Evolutionary conservation across 164 flowering plant species (phyloP).

Genomic region (Kalanchoe fedtschenkoi): DNA sequence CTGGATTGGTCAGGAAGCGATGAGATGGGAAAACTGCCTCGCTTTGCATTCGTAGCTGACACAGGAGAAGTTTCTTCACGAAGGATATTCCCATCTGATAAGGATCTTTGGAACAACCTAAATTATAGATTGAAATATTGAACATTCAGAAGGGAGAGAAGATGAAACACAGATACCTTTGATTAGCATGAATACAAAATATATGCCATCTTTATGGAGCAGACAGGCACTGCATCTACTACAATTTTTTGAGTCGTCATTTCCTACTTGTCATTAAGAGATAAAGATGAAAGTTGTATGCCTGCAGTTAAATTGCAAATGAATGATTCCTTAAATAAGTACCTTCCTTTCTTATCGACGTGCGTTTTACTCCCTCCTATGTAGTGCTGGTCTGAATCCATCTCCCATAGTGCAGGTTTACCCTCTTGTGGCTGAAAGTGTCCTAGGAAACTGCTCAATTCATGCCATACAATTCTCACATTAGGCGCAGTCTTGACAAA

Average conservation of each 20-base stretch:
- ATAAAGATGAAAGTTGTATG: background rate
- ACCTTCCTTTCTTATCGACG: conserved; percentile 27
- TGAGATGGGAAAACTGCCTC: conserved; percentile 13
- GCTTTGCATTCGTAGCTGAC: conserved; percentile 14
- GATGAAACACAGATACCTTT: background rate
- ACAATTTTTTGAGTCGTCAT: background rate
- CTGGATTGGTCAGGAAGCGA: conserved; percentile 10
- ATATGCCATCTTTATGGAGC: background rate
- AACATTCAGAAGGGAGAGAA: background rate
- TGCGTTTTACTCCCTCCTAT: conserved; percentile 15
- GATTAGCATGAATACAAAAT: background rate
- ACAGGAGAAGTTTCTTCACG: conserved; percentile 16
- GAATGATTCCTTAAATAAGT: background rate
- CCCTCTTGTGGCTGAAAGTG: conserved; percentile 33
- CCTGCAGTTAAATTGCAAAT: background rate
- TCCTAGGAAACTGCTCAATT: conserved; percentile 26
- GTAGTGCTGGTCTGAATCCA: conserved; percentile 25
- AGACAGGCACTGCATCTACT: background rate
- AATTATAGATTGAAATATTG: background rate
- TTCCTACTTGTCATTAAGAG: background rate
- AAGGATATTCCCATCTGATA: conserved; percentile 41
- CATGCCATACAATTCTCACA: background rate
- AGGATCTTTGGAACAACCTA: conserved; percentile 25
- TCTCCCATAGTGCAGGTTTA: conserved; percentile 36
- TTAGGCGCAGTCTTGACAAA: background rate